Evolutionary conservation across 2,329 filamentous ascomycete genomes (phyloP).

Genomic region (Helminthosporium solani): DNA sequence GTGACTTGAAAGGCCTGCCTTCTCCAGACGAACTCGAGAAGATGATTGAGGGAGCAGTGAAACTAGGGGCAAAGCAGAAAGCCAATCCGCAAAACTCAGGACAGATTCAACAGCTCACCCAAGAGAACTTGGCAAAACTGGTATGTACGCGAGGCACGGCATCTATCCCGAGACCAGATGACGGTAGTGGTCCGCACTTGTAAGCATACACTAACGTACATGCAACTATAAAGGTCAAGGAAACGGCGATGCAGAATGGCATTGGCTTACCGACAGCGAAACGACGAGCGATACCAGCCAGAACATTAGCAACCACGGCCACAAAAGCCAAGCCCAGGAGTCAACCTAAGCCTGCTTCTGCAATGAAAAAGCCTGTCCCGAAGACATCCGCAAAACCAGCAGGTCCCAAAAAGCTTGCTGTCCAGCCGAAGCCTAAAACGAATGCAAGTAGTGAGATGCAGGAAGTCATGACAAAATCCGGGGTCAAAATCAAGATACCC

Average conservation of each 20-base stretch:
- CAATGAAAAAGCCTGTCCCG: slow-evolving; percentile 7
- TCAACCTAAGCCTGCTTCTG: slow-evolving; percentile 24
- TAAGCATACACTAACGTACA: not conserved
- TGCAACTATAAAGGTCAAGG: slow-evolving; percentile 18
- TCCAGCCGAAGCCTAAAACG: slow-evolving; percentile 1
- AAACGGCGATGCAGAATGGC: slow-evolving; percentile 40
- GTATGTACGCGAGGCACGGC: slow-evolving; percentile 27
- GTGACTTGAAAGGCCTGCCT: slow-evolving; percentile 37
- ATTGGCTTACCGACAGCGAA: slow-evolving; percentile 34
- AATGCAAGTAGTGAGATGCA: slow-evolving; percentile 25
- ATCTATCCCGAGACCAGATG: slow-evolving; percentile 40
- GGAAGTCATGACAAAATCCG: slow-evolving; percentile 31
- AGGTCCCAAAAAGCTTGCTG: slow-evolving; percentile 2
- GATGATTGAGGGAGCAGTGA: slow-evolving; percentile 38
- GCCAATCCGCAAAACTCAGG: slow-evolving; percentile 26
- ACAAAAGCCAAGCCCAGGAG: slow-evolving; percentile 19
- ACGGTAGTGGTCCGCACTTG: slow-evolving; percentile 29
- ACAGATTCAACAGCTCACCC: slow-evolving; percentile 35
- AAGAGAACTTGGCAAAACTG: slow-evolving; percentile 40
- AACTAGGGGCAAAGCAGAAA: slow-evolving; percentile 34
- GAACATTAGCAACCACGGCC: slow-evolving; percentile 20
- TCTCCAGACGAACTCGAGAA: slow-evolving; percentile 40
- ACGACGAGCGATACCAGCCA: slow-evolving; percentile 30
- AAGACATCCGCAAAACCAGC: slow-evolving; percentile 11
- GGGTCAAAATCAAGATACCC: slow-evolving; percentile 38